Evolutionary conservation across 805 yeast species (phyloP).

Genomic region (Sugiyamaella lignohabitans): DNA sequence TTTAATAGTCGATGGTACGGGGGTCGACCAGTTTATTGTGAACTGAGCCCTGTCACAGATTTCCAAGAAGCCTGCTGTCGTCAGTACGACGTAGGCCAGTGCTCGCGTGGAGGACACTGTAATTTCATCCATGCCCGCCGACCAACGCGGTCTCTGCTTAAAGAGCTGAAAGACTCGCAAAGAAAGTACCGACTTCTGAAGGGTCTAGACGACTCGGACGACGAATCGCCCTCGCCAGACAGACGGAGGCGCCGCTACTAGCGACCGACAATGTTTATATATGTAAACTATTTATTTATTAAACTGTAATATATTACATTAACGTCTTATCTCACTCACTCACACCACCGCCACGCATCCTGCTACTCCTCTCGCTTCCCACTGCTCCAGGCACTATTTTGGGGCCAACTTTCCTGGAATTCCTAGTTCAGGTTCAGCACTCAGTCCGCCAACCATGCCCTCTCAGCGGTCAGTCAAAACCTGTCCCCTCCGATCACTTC

Average conservation of each 20-base stretch:
- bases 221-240: background rate
- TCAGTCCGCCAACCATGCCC: too few species aligned
- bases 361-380: too few species aligned
- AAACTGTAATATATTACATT: too few species aligned
- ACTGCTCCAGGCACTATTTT: too few species aligned
- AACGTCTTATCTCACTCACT: too few species aligned
- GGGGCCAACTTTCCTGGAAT: too few species aligned
- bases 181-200: constrained; percentile 14
- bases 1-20: constrained; percentile 80
- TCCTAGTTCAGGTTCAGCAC: too few species aligned
- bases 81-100: constrained; percentile 54
- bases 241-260: background rate
- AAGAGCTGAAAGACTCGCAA: constrained; percentile 40
- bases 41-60: constrained; percentile 65
- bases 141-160: constrained; percentile 43
- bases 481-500: too few species aligned
- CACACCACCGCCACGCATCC: too few species aligned
- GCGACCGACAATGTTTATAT: too few species aligned
- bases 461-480: too few species aligned
- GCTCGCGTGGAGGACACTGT: constrained; percentile 78
- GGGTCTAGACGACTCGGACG: background rate
- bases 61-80: constrained; percentile 71
- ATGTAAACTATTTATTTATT: too few species aligned
- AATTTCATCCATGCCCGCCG: constrained; percentile 76
- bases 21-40: constrained; percentile 71